Base-by-base conservation (phyloP, 2,329 filamentous ascomycete genomes). In the Penicillium olsonii region DNA sequence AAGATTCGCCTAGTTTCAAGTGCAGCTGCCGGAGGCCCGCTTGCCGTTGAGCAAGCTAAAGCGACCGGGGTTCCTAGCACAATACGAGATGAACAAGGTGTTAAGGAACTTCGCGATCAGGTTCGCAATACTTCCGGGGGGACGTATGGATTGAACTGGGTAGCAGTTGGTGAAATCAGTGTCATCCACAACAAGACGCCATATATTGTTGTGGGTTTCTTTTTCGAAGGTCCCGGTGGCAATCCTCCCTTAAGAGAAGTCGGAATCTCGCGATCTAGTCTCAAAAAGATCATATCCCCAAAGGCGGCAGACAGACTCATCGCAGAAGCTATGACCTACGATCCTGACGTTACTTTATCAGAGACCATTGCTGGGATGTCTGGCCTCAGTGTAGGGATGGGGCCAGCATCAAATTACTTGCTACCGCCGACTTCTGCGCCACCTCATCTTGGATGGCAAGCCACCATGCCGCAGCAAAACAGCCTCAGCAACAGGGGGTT, bases 131-230 rank as follows among this genome's bases (percentile, higher is more conserved):
- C 14, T 2, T n/a, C n/a, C 6, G n/a, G 15, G 6, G n/a, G 38
- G 4, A 12, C n/a, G 8, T 22, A 18, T 6, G 38, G 38, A 14
- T 14, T 40, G n/a, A 29, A 27, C 7, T 40, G 38, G 38, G 38
- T 40, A 22, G 38, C 24, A 29, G 22, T 40, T 29, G 24, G 38
- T 6, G 22, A 40, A 14, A 29, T 40, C 4, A 11, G 9, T 29
- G 26, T 11, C 5, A 22, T 7, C 38, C 38, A 10, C 5, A 22
- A 29, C 7, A 19, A 12, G 24, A 27, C 15, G 24, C 38, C 24
- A 40, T 27, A 27, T 29, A 40, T 40, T 14, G 38, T 40, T n/a
- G 38, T 40, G n/a, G 38, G 38, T 11, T 40, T 40, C 22, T 40
- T 18, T 29, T 40, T 17, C 15, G 20, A 40, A 29, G 22, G 11